Evolutionary conservation across 805 yeast species (phyloP).

Genomic region (Isabelozyma heimii): DNA sequence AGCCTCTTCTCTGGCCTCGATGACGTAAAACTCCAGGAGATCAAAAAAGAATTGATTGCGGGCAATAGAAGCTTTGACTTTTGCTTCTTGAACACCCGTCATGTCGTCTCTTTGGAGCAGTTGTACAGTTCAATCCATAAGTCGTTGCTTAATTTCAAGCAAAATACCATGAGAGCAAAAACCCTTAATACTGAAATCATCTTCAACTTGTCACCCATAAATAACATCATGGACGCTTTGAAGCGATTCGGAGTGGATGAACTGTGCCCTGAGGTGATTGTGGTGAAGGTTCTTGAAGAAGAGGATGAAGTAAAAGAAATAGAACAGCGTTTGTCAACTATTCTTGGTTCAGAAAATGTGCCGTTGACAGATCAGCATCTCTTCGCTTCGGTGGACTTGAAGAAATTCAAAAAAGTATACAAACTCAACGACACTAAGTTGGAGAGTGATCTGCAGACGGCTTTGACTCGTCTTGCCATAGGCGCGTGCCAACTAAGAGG

Average conservation of each 20-base stretch:
- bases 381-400: conserved; percentile 16
- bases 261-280: conserved; percentile 43
- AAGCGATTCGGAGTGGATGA: conserved; percentile 67
- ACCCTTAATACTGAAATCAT: conserved; percentile 71
- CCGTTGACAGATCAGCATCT: conserved; percentile 24
- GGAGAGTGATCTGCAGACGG: conserved; percentile 13
- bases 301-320: conserved; percentile 14
- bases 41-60: conserved; percentile 43
- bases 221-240: conserved; percentile 70
- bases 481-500: conserved; percentile 52
- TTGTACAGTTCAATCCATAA: conserved; percentile 58
- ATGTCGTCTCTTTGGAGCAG: conserved; percentile 61
- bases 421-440: conserved; percentile 32
- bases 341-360: conserved; percentile 10
- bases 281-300: conserved; percentile 44
- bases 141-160: conserved; percentile 50
- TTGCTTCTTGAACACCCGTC: conserved; percentile 63
- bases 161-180: conserved; percentile 55
- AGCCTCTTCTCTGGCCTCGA: conserved; percentile 46
- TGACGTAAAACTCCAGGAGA: conserved; percentile 31
- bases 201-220: conserved; percentile 65
- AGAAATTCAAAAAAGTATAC: conserved; percentile 33
- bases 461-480: conserved; percentile 41
- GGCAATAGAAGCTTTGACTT: conserved; percentile 52
- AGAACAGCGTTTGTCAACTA: conserved; percentile 27